Evolutionary conservation across 1,139 yeast species (phyloP), one percentile per base, ranked within the genome.

Genomic region (Magnusiomyces tetraspermus): DNA sequence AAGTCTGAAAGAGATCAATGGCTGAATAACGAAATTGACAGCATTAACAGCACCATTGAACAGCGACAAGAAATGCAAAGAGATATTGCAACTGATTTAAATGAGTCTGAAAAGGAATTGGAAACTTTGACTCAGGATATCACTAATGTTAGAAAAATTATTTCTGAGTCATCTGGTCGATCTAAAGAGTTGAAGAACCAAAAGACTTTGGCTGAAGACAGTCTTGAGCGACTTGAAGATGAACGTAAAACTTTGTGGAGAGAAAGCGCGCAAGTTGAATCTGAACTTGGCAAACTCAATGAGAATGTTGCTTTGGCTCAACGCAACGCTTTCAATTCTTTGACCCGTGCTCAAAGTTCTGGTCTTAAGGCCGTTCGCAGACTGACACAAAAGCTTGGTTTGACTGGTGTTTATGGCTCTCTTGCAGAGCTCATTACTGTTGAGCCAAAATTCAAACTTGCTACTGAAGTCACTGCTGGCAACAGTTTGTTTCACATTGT

Each of bases 401-500:
- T 89, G 40, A 67, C 71, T 1, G 79, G 83, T 6, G 94, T 88
- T 2, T 82, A 78, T 67, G 98, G 98, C 0, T 83, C 95, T 0
- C 68, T 92, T 23, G 94, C 95, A 36, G 96, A 89, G 58, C 71
- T 92, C 38, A 84, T 92, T 55, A 76, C 76, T 53, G 92, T 88
- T 2, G 84, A 83, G 60, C 90, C 85, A 52, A 87, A 86, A 61
- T 90, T 88, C 65, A 84, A 85, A 64, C 77, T 83, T 1, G 95
- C 97, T 0, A 85, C 85, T 1, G 97, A 90, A 64, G 92, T 85
- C 4, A 78, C 88, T 47, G 97, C 95, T 15, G 97, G 97, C 1
- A 82, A 79, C 57, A 78, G 95, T 2, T 71, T 92, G 49, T 90
- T 89, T 63, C 89, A 92, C 66, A 80, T 90, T 41, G 94, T 92